Evolutionary conservation across 441 rosid genomes (phyloP).

Genomic region (Aleurites moluccanus): DNA sequence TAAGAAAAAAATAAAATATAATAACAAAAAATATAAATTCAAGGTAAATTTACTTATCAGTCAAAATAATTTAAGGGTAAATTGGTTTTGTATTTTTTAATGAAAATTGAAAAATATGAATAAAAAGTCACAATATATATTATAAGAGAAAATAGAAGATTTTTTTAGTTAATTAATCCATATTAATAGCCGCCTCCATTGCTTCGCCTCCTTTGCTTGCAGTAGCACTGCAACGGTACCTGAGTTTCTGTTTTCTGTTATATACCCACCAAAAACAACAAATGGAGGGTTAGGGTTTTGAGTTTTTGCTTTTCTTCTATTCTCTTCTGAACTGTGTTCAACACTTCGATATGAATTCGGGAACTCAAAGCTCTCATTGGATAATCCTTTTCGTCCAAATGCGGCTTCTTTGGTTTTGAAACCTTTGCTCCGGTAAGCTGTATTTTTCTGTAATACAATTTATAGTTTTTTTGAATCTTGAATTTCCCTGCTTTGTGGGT

Average conservation of each 20-base stretch:
- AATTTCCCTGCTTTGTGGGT: background rate
- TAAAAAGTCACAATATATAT: too few relatives aligned
- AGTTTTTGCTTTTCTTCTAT: background rate
- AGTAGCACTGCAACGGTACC: background rate
- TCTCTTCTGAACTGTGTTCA: background rate
- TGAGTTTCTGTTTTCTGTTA: background rate
- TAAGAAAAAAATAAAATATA: too few relatives aligned
- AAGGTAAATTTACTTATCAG: too few relatives aligned
- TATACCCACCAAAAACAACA: background rate
- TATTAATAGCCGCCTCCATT: too few relatives aligned
- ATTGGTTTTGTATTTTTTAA: too few relatives aligned
- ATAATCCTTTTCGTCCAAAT: background rate
- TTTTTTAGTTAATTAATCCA: too few relatives aligned
- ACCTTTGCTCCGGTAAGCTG: constrained; percentile 2
- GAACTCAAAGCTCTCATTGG: background rate
- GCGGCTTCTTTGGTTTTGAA: background rate
- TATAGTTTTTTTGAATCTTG: background rate
- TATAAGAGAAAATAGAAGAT: too few relatives aligned
- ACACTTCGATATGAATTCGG: background rate
- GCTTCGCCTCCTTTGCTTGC: too few relatives aligned
- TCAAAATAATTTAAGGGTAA: too few relatives aligned
- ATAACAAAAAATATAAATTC: too few relatives aligned
- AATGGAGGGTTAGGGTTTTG: background rate
- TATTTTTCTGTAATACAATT: background rate
- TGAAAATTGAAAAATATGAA: too few relatives aligned